Evolutionary conservation across 2,329 filamentous ascomycete genomes (phyloP).

Genomic region (Cylindrodendrum hubeiense): DNA sequence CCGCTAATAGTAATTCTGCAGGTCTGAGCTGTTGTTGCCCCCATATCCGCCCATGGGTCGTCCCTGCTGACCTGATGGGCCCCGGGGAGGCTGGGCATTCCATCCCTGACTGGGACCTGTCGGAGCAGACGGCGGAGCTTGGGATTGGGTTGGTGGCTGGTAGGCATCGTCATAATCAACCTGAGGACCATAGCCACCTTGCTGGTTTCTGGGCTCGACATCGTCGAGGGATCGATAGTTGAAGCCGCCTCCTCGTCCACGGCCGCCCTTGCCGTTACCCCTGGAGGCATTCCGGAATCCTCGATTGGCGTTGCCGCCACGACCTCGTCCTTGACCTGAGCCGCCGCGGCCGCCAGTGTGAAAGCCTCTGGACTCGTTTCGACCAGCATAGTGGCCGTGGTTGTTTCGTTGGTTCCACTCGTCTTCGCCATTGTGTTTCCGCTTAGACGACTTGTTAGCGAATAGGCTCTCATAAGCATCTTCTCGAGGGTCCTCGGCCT

Average conservation of each 20-base stretch:
- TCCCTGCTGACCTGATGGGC: conserved; percentile 36
- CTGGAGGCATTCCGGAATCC: conserved; percentile 55
- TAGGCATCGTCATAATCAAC: conserved; percentile 63
- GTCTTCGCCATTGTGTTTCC: conserved; percentile 67
- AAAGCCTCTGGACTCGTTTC: conserved; percentile 56
- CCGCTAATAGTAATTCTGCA: conserved; percentile 46
- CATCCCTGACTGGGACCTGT: conserved; percentile 40
- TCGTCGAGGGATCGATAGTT: conserved; percentile 79
- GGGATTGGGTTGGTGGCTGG: conserved; percentile 41
- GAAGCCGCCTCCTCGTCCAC: conserved; percentile 63
- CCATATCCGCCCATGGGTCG: conserved; percentile 40
- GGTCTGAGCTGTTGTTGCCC: conserved; percentile 38
- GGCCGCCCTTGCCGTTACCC: conserved; percentile 56
- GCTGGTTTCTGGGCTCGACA: conserved; percentile 62
- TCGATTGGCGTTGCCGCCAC: conserved; percentile 50
- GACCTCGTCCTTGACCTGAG: conserved; percentile 54
- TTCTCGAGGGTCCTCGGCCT: conserved; percentile 74
- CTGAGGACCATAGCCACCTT: conserved; percentile 55
- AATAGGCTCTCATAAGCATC: conserved; percentile 74
- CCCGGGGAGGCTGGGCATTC: conserved; percentile 38
- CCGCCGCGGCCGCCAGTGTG: conserved; percentile 57
- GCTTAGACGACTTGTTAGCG: conserved; percentile 70
- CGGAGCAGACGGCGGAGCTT: conserved; percentile 34
- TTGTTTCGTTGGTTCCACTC: conserved; percentile 50
- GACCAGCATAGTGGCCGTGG: conserved; percentile 51